Conservation (phyloP, 78 protist genomes). For the Dictyostelium firmibasis region DNA sequence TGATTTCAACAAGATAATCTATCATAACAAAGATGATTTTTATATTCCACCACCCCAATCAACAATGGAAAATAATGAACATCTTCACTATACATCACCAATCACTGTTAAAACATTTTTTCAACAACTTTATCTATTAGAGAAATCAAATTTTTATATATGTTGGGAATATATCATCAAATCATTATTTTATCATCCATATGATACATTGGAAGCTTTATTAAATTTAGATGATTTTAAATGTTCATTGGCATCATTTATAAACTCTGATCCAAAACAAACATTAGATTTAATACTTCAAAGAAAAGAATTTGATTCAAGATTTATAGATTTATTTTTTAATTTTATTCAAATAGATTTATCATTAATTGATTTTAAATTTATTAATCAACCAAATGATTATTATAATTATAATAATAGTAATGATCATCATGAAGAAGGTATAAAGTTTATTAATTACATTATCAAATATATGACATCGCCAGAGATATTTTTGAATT, state of each 20-base stretch:
- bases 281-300: background rate
- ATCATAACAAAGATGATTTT: background rate
- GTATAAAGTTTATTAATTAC: background rate
- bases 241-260: background rate
- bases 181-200: background rate
- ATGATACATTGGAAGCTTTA: background rate
- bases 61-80: background rate
- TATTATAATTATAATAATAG: background rate
- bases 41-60: background rate
- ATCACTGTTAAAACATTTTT: background rate
- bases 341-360: background rate
- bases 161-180: background rate
- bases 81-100: background rate
- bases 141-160: slow-evolving; percentile 4
- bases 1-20: background rate
- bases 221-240: background rate
- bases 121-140: background rate
- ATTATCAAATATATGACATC: background rate
- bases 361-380: slow-evolving; percentile 3
- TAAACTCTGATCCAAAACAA: background rate
- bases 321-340: background rate
- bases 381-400: background rate
- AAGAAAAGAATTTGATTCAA: background rate
- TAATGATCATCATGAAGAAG: background rate
- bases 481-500: background rate